These are phyloP conservation scores for Mesembryanthemum crystallinum DNA, from an alignment of 148 eudicot species.

Conservation along the genomic window DNA sequence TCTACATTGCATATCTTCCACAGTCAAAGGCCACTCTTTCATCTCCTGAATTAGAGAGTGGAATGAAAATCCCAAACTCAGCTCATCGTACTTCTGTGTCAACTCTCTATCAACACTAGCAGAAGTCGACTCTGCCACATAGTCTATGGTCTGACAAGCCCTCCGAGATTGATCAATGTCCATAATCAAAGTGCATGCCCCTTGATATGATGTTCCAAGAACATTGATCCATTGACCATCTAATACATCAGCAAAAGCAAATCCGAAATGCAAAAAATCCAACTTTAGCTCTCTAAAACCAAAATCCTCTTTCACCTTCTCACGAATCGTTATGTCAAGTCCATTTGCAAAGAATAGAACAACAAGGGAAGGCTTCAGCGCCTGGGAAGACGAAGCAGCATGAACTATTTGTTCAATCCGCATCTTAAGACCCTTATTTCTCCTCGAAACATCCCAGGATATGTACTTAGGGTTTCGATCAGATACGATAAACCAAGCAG, in stretches of 20 bases:
- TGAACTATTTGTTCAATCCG: slow-evolving; percentile 48
- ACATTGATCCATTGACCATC: slow-evolving; percentile 71
- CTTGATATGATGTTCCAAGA: slow-evolving; percentile 45
- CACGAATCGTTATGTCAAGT: slow-evolving; percentile 34
- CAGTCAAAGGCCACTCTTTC: slow-evolving; percentile 36
- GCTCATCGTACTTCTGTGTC: slow-evolving; percentile 11
- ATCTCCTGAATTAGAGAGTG: slow-evolving; percentile 47
- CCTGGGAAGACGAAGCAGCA: slow-evolving; percentile 50
- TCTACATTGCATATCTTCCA: slow-evolving; percentile 18
- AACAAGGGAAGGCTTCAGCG: slow-evolving; percentile 54
- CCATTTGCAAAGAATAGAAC: slow-evolving; percentile 84
- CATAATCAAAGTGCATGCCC: slow-evolving; percentile 50
- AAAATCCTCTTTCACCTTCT: slow-evolving; percentile 47
- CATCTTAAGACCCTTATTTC: slow-evolving; percentile 48
- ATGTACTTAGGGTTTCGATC: slow-evolving; percentile 80
- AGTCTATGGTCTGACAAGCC: slow-evolving; percentile 25
- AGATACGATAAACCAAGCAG: slow-evolving; percentile 88
- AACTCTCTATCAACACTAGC: slow-evolving; percentile 24
- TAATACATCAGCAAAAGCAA: slow-evolving; percentile 42
- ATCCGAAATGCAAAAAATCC: slow-evolving; percentile 38
- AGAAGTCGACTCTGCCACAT: slow-evolving; percentile 14
- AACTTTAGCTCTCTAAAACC: slow-evolving; percentile 43
- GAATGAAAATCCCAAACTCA: slow-evolving; percentile 39
- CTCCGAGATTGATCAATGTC: slow-evolving; percentile 35
- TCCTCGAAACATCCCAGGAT: slow-evolving; percentile 52